Conservation (phyloP, 2,329 filamentous ascomycete genomes). For the Colletotrichum agaves region DNA sequence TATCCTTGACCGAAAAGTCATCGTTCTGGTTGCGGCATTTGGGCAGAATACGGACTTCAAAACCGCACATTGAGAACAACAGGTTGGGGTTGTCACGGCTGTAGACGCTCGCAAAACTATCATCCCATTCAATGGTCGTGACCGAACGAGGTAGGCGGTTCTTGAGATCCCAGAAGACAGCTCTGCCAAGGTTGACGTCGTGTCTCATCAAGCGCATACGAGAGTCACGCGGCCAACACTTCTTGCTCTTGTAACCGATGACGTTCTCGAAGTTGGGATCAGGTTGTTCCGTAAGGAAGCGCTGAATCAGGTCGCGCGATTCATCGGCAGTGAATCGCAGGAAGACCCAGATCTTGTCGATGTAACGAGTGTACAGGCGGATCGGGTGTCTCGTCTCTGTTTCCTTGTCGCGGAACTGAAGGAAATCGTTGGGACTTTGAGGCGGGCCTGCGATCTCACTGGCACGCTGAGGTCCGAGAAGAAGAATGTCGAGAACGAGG, state of each 20-base stretch:
- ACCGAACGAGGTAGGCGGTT: constrained; percentile 94
- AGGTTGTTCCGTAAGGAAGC: constrained; percentile 96
- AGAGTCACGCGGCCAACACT: constrained; percentile 98
- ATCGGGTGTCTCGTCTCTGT: constrained; percentile 96
- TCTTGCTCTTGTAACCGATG: constrained; percentile 99
- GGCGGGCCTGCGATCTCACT: constrained; percentile 97
- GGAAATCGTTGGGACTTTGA: constrained; percentile 93
- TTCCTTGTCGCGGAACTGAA: constrained; percentile 94
- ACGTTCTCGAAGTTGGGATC: constrained; percentile 99
- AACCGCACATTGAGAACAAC: constrained; percentile 97
- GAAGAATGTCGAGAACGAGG: constrained; percentile 89
- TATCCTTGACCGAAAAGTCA: constrained; percentile 97
- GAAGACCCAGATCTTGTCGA: constrained; percentile 99
- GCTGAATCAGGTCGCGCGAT: constrained; percentile 93
- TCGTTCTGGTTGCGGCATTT: constrained; percentile 96
- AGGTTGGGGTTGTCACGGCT: constrained; percentile 97
- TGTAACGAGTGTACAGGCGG: constrained; percentile 95
- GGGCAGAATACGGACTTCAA: constrained; percentile 94
- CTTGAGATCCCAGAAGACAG: constrained; percentile 99
- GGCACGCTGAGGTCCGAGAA: constrained; percentile 94
- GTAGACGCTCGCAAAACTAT: constrained; percentile 98
- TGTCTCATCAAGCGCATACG: constrained; percentile 99
- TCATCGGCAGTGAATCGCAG: constrained; percentile 94
- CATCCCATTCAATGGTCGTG: constrained; percentile 98
- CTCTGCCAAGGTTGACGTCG: constrained; percentile 96